These are phyloP conservation scores for Niebla homalea DNA, from an alignment of 495 filamentous ascomycete genomes.

Conservation along the genomic window DNA sequence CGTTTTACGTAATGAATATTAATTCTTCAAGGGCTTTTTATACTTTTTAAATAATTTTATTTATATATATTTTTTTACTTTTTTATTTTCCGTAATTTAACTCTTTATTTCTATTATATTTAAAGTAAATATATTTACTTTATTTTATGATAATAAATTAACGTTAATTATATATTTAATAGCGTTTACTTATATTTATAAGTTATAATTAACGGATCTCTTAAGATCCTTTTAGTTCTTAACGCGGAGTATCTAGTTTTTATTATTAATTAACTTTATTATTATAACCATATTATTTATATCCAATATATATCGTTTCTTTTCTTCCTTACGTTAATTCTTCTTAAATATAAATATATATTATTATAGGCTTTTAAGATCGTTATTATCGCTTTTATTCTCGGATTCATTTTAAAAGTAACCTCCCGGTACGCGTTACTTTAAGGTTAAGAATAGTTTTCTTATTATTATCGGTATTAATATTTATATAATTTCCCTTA, in stretches of 20 bases:
- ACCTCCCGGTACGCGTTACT: neutral
- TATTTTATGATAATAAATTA: no score
- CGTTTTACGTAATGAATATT: neutral
- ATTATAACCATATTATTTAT: no score
- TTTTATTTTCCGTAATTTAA: neutral
- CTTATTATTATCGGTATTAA: neutral
- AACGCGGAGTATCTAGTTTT: no score
- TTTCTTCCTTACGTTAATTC: no score
- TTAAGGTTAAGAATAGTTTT: neutral
- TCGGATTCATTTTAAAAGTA: neutral
- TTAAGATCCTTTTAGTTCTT: neutral
- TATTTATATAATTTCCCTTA: neutral
- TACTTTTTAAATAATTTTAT: neutral
- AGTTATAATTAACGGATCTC: neutral
- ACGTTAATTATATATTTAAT: neutral
- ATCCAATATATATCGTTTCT: no score
- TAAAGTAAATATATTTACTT: no score
- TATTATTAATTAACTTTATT: no score
- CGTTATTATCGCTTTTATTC: neutral
- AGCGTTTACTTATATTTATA: neutral
- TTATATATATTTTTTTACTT: neutral
- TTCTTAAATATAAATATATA: no score
- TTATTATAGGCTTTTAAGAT: no score
- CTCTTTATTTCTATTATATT: no score
- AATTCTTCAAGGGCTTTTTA: neutral